A percentile compares a stretch with the other conserved stretches of the same genome.
phyloP scores from a whole-genome alignment of 371 early-diverging fungal genomes.

The Mucor ambiguus region DNA sequence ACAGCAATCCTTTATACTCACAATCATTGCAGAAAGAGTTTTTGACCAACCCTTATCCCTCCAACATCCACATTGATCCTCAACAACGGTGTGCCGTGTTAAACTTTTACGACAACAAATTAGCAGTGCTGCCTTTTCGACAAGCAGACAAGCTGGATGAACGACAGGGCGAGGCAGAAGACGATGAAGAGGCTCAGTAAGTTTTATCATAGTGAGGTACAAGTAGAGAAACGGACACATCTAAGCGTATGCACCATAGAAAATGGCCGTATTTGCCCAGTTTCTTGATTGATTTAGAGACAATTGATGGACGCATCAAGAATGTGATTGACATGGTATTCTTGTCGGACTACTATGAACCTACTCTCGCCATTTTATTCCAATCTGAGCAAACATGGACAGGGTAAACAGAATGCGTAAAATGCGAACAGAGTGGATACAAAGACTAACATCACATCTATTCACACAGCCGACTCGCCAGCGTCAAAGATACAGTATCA shows the following conservation, averaged over 20 bases:
- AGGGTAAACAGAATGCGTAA: conserved; percentile 61
- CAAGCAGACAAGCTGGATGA: conserved; percentile 61
- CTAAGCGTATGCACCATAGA: conserved; percentile 22
- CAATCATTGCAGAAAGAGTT: conserved; percentile 53
- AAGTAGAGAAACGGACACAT: background rate
- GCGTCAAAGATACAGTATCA: conserved; percentile 75
- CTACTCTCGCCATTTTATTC: conserved; percentile 93
- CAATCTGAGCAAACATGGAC: conserved; percentile 85
- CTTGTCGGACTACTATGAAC: conserved; percentile 89
- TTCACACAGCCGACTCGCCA: conserved; percentile 60
- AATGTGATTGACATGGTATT: conserved; percentile 91
- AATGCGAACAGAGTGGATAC: background rate
- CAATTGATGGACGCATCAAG: conserved; percentile 70
- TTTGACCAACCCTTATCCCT: conserved; percentile 65
- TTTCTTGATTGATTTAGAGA: conserved; percentile 78
- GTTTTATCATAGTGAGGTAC: background rate
- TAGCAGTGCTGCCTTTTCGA: conserved; percentile 92
- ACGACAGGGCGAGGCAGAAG: conserved; percentile 31
- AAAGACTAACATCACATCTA: background rate
- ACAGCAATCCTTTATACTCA: background rate
- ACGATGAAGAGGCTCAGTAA: conserved; percentile 58
- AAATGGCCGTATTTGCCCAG: conserved; percentile 76
- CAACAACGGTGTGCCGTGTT: conserved; percentile 87
- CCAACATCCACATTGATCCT: conserved; percentile 75
- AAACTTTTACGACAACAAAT: conserved; percentile 82